These are phyloP conservation scores for Calonectria pauciramosa DNA, from an alignment of 2,329 filamentous ascomycete species.

Conservation along the genomic window DNA sequence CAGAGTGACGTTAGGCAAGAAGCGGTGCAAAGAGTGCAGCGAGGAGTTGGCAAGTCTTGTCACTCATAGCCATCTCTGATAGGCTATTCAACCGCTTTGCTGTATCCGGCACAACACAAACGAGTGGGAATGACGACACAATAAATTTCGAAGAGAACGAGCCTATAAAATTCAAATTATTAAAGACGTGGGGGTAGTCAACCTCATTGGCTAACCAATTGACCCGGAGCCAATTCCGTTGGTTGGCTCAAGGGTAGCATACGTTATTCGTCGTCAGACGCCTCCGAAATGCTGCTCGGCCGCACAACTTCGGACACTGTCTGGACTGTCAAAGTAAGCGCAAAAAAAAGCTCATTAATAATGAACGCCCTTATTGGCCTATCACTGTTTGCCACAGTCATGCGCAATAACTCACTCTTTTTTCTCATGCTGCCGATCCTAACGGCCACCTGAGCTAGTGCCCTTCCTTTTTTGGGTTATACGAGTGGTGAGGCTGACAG, in stretches of 20 bases:
- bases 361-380: not conserved
- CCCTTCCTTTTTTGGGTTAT: not conserved
- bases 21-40: not conserved
- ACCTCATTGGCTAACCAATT: not conserved
- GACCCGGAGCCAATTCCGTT: not conserved
- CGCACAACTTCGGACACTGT: not conserved
- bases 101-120: not conserved
- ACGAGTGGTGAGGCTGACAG: not conserved
- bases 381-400: not conserved
- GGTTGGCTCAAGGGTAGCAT: not conserved
- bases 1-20: not conserved
- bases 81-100: not conserved
- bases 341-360: not conserved
- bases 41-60: not conserved
- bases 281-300: not conserved
- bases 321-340: not conserved
- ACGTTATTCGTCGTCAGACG: not conserved
- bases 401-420: not conserved
- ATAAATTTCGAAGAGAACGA: not conserved
- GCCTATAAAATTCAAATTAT: not conserved
- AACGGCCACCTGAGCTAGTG: not conserved
- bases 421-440: not conserved
- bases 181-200: not conserved
- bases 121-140: not conserved
- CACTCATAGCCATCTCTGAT: too few relatives aligned